Conservation (phyloP, 129 eudicot species). For the Helichrysum umbraculigerum region DNA sequence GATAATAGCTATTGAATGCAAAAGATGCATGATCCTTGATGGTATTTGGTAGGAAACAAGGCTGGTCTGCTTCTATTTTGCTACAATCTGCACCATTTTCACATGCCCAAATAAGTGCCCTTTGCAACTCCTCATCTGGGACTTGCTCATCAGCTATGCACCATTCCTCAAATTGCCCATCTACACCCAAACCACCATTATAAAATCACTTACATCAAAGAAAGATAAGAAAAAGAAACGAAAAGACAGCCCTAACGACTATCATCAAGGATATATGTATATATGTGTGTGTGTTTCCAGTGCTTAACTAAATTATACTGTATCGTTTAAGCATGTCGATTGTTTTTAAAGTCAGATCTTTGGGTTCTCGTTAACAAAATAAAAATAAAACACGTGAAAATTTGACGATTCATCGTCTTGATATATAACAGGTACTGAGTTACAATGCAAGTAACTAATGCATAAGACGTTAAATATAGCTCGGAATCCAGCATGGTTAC, state of each 20-base stretch:
- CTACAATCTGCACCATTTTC: constrained; percentile 69
- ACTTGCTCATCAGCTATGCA: constrained; percentile 80
- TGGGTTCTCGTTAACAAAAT: too few species aligned
- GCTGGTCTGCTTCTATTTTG: constrained; percentile 43
- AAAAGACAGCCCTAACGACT: background rate
- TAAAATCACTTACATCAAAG: background rate
- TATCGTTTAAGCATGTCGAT: too few species aligned
- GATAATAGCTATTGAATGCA: constrained; percentile 91
- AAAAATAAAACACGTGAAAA: too few species aligned
- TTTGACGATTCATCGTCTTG: too few species aligned
- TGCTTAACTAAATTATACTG: too few species aligned
- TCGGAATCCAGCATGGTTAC: constrained; percentile 23
- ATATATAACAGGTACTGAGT: background rate
- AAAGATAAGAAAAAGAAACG: background rate
- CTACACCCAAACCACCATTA: constrained; percentile 50
- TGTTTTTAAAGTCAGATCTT: too few species aligned
- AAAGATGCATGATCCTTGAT: constrained; percentile 70
- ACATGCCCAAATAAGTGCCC: constrained; percentile 72
- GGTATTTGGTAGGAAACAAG: constrained; percentile 73
- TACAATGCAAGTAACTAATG: background rate
- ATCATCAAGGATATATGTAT: too few species aligned
- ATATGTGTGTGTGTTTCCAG: too few species aligned
- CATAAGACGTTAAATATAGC: background rate
- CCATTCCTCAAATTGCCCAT: constrained; percentile 66
- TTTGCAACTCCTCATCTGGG: constrained; percentile 55